These are phyloP conservation scores for Uronychia binucleata DNA, from an alignment of 73 alveolate species.

Conservation along the genomic window DNA sequence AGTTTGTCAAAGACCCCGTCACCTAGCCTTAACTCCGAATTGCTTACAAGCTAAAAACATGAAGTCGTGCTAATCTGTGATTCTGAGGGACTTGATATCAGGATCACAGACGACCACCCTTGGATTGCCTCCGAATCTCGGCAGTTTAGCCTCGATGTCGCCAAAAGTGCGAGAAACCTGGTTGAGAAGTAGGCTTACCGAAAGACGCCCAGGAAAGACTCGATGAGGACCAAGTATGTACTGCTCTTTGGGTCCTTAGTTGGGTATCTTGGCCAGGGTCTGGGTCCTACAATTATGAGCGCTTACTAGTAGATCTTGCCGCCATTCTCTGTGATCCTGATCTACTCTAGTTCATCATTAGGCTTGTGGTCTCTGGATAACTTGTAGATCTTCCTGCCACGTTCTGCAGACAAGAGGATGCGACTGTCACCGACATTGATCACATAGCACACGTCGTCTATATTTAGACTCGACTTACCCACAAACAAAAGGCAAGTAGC, in stretches of 20 bases:
- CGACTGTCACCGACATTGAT: conserved; percentile 2
- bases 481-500: conserved; percentile 69
- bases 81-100: conserved; percentile 32
- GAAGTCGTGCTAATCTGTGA: not conserved
- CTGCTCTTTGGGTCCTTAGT: not conserved
- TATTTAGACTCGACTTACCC: conserved; percentile 14
- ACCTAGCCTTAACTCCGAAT: conserved; percentile 21
- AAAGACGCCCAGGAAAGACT: conserved; percentile 86
- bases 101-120: conserved; percentile 74
- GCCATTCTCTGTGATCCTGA: conserved; percentile 85
- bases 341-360: conserved; percentile 67
- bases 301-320: conserved; percentile 74
- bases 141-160: conserved; percentile 83
- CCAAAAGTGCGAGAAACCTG: conserved; percentile 86
- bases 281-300: not conserved
- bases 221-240: conserved; percentile 76
- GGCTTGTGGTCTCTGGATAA: conserved; percentile 89
- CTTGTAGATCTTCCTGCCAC: conserved; percentile 68
- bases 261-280: not conserved
- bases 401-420: conserved; percentile 20
- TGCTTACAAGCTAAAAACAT: not conserved
- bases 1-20: conserved; percentile 9
- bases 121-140: conserved; percentile 82
- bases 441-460: conserved; percentile 63
- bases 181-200: conserved; percentile 8